phyloP scores from a whole-genome alignment of 768 basidiomycete genomes.

The Mycena vulgaris region DNA sequence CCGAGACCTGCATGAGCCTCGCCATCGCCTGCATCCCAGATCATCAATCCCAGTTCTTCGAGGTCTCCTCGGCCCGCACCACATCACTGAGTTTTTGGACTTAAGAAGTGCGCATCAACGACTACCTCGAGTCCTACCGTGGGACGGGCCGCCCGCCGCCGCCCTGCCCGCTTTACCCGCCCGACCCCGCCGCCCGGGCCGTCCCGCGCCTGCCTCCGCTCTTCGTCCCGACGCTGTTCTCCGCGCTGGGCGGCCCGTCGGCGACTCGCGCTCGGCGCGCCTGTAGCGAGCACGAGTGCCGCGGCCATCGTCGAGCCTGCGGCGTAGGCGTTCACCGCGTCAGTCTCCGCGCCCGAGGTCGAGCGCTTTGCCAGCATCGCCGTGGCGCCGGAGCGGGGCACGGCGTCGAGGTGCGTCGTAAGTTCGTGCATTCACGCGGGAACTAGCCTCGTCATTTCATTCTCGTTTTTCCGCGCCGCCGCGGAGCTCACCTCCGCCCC shows the following conservation, averaged over 20 bases:
- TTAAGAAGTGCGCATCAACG: constrained; percentile 56
- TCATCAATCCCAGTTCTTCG: constrained; percentile 31
- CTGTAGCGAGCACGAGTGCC: constrained; percentile 7
- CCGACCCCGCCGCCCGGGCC: constrained; percentile 49
- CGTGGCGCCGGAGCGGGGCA: constrained; percentile 51
- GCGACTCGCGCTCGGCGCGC: not conserved
- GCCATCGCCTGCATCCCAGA: not conserved
- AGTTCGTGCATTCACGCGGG: not conserved
- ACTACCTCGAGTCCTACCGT: constrained; percentile 56
- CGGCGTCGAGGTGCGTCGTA: constrained; percentile 58
- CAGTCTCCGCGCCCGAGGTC: constrained; percentile 16
- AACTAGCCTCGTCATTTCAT: not conserved
- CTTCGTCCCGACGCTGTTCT: constrained; percentile 50
- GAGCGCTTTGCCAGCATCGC: constrained; percentile 49
- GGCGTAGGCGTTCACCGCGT: constrained; percentile 48
- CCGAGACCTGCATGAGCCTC: constrained; percentile 31
- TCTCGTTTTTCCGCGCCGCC: constrained; percentile 48
- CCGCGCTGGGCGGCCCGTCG: not conserved
- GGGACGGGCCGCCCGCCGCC: constrained; percentile 51
- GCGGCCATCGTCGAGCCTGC: constrained; percentile 26
- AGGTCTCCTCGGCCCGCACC: constrained; percentile 7
- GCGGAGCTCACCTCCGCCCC: constrained; percentile 37
- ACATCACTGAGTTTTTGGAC: not conserved
- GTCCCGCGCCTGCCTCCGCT: constrained; percentile 56
- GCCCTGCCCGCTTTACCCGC: constrained; percentile 54